A percentile compares a stretch with the other conserved stretches of the same genome.
phyloP scores from a whole-genome alignment of 805 yeast genomes.

The Kodamaea jinghongensis region DNA sequence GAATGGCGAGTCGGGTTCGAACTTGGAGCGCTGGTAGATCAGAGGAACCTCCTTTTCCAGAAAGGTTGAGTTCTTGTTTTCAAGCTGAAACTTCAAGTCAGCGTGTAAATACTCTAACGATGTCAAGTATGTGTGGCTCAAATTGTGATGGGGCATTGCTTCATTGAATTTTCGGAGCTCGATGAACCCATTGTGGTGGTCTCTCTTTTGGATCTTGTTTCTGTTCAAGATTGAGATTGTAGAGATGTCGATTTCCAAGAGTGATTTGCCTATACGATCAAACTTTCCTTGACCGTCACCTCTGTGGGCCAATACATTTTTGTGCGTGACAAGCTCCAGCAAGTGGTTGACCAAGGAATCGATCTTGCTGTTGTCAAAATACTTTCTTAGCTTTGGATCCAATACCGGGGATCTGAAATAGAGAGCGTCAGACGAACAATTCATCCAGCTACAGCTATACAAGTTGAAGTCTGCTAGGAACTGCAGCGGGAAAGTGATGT shows the following conservation, averaged over 20 bases:
- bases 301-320: conserved; percentile 29
- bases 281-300: conserved; percentile 15
- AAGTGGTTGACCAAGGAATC: conserved; percentile 16
- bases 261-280: conserved; percentile 58
- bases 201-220: conserved; percentile 37
- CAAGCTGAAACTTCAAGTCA: conserved; percentile 55
- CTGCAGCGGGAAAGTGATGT: conserved; percentile 73
- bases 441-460: conserved; percentile 80
- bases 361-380: conserved; percentile 4
- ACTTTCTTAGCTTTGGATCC: conserved; percentile 11
- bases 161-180: conserved; percentile 26
- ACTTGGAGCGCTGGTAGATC: conserved; percentile 9
- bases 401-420: conserved; percentile 58
- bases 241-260: conserved; percentile 69
- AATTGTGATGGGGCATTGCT: too few relatives aligned
- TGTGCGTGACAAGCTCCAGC: conserved; percentile 16
- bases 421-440: conserved; percentile 29
- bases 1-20: neutral
- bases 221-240: conserved; percentile 65
- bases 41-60: conserved; percentile 6
- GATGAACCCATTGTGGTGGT: conserved; percentile 50
- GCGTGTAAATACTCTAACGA: conserved; percentile 55
- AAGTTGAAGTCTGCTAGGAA: conserved; percentile 80
- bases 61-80: conserved; percentile 26
- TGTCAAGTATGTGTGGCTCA: conserved; percentile 32